A percentile compares a stretch with the other conserved stretches of the same genome.
phyloP scores from a whole-genome alignment of 1,284 basidiomycete genomes.

The Cutaneotrichosporon cavernicola region DNA sequence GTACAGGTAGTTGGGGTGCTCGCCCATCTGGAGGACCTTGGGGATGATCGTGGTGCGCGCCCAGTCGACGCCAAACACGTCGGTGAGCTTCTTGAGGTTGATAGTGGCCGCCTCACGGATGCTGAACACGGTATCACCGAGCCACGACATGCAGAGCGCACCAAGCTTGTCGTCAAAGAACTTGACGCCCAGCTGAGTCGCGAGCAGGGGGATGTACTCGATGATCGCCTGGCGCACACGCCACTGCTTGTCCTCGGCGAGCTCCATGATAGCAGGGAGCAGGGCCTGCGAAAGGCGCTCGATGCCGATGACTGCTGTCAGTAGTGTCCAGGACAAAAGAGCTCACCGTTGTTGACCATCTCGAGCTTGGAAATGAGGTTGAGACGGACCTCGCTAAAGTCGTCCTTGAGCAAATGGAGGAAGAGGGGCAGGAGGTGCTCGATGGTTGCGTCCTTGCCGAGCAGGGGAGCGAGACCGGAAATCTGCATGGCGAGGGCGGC shows the following conservation, averaged over 20 bases:
- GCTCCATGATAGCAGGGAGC: conserved; percentile 93
- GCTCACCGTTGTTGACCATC: conserved; percentile 70
- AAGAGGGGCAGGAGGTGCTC: conserved; percentile 97
- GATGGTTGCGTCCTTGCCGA: conserved; percentile 91
- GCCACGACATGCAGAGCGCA: conserved; percentile 97
- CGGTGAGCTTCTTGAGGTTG: conserved; percentile 95
- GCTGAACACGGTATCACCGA: conserved; percentile 97
- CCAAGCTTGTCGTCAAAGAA: conserved; percentile 99
- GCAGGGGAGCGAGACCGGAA: conserved; percentile 91
- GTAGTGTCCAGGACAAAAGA: neutral
- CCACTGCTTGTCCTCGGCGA: conserved; percentile 99
- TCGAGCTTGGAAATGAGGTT: conserved; percentile 99
- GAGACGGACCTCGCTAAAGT: conserved; percentile 95
- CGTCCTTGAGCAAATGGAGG: conserved; percentile 94
- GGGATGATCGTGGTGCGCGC: conserved; percentile 91
- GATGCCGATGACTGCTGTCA: conserved; percentile 82
- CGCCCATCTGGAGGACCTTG: conserved; percentile 96
- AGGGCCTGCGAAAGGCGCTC: conserved; percentile 93
- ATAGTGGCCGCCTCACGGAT: conserved; percentile 97
- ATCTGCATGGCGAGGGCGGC: conserved; percentile 96
- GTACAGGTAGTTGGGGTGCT: conserved; percentile 95
- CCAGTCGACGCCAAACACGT: conserved; percentile 99
- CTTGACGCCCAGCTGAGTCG: conserved; percentile 90
- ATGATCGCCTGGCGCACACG: conserved; percentile 99
- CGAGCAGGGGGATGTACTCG: conserved; percentile 95